These are phyloP conservation scores for Fusarium guadeloupense DNA, from an alignment of 2,329 filamentous ascomycete genomes.

Conservation along the genomic window DNA sequence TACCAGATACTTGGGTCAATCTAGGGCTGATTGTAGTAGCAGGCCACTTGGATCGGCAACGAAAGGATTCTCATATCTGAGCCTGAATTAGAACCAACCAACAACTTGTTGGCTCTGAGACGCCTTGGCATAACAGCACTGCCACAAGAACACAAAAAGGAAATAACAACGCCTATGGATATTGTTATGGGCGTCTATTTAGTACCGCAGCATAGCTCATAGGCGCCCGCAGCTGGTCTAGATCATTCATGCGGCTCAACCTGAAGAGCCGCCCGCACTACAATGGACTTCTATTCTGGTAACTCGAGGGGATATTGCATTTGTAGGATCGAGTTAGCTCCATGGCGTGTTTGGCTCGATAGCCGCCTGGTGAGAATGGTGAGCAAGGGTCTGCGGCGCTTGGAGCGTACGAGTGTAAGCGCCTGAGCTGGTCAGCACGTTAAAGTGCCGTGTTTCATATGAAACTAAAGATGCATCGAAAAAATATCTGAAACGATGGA, in stretches of 20 bases:
- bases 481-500: slow-evolving; percentile 1
- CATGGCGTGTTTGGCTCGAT: slow-evolving; percentile 1
- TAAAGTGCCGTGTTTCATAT: slow-evolving; percentile 13
- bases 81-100: slow-evolving; percentile 1
- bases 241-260: background rate
- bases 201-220: background rate
- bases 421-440: slow-evolving; percentile 7
- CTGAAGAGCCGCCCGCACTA: slow-evolving; percentile 16
- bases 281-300: slow-evolving; percentile 16
- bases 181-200: slow-evolving; percentile 6
- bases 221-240: slow-evolving; percentile 12
- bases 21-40: background rate
- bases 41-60: background rate
- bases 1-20: slow-evolving; percentile 15
- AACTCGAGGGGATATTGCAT: background rate
- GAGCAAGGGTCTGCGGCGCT: slow-evolving; percentile 26
- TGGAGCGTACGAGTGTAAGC: slow-evolving; percentile 21
- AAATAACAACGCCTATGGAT: background rate
- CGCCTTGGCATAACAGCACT: slow-evolving; percentile 14
- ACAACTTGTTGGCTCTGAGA: slow-evolving; percentile 3
- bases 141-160: slow-evolving; percentile 11
- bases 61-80: slow-evolving; percentile 3
- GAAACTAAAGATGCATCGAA: background rate
- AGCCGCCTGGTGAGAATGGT: slow-evolving; percentile 18
- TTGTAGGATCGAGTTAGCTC: background rate